Evolutionary conservation across 148 eudicot genomes (phyloP), one percentile per base, ranked within the genome.

Genomic region (Fagopyrum esculentum): DNA sequence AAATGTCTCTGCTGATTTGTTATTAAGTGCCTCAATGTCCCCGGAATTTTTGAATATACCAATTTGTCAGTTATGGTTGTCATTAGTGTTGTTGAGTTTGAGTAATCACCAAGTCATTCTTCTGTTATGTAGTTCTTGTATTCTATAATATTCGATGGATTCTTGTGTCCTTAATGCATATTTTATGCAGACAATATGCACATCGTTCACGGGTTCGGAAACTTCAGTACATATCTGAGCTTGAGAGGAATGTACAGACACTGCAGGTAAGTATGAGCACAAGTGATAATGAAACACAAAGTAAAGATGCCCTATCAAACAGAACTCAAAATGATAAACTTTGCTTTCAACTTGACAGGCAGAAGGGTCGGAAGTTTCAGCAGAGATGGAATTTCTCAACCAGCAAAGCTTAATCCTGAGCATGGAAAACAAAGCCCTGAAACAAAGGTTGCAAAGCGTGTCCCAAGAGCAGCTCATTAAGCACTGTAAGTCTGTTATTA

Each of bases 401-500:
- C 96, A 89, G 87, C 99, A 89, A 79, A 86, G 84, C 83, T 88
- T 95, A 77, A 95, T 95, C 75, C 83, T 95, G 46, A 86, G 88
- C 82, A 92, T 95, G 99, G 99, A 95, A 87, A 95, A 95, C 83
- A 95, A 95, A 85, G 85, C 97, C 61, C 83, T 95, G 83, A 92
- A 89, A 83, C 96, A 95, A 71, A 91, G 97, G 22, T 56, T 92
- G 55, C 97, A 95, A 76, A 92, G 85, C 87, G 78, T 90, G 83
- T 78, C 97, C 72, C 96, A 95, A 80, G 99, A 95, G 85, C 89
- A 92, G 84, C 93, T 90, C 75, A 95, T 95, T 60, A 95, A 95
- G 84, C 83, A 82, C 77, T 71, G 99, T 95, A 86, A 90, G 99
- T 85, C 73, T 74, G 26, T 45, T 9, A 4, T 2, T 56, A 6